Evolutionary conservation across 2,329 filamentous ascomycete genomes (phyloP).

Genomic region (Beauveria scarabaeidicola): DNA sequence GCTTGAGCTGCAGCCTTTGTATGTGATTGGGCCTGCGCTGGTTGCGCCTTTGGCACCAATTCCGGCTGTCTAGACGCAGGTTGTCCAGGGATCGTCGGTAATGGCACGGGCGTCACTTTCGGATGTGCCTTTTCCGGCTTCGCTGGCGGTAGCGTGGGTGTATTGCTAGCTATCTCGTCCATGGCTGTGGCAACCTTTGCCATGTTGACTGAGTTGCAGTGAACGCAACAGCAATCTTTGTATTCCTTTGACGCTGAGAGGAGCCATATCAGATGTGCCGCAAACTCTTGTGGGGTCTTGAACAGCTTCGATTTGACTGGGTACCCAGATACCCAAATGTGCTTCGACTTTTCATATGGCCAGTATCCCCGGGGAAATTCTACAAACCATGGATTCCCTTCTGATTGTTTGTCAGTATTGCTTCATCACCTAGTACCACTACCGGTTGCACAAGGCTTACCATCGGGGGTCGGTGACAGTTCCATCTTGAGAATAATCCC

Average conservation of each 20-base stretch:
- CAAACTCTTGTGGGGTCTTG: constrained; percentile 46
- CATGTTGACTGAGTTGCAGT: constrained; percentile 32
- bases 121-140: constrained; percentile 15
- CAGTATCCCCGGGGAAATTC: constrained; percentile 38
- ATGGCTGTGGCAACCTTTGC: constrained; percentile 16
- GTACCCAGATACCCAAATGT: constrained; percentile 42
- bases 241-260: constrained; percentile 39
- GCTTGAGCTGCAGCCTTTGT: constrained; percentile 4
- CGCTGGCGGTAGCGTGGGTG: constrained; percentile 13
- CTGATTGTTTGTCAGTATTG: constrained; percentile 18
- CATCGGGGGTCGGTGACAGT: constrained; percentile 31
- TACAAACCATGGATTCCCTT: constrained; percentile 36
- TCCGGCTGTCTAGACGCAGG: neutral
- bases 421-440: neutral
- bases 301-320: constrained; percentile 40
- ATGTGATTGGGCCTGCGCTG: constrained; percentile 14
- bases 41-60: constrained; percentile 22
- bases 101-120: constrained; percentile 30
- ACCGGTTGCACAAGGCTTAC: constrained; percentile 18
- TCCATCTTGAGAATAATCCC: constrained; percentile 39
- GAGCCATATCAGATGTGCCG: constrained; percentile 44
- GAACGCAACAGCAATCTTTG: constrained; percentile 41
- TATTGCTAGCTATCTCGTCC: constrained; percentile 21
- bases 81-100: constrained; percentile 27
- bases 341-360: constrained; percentile 39